Percentiles rank a stretch among this genome's conserved stretches.
phyloP scores from a whole-genome alignment of 2,329 filamentous ascomycete species.

The Fusarium ramigenum region DNA sequence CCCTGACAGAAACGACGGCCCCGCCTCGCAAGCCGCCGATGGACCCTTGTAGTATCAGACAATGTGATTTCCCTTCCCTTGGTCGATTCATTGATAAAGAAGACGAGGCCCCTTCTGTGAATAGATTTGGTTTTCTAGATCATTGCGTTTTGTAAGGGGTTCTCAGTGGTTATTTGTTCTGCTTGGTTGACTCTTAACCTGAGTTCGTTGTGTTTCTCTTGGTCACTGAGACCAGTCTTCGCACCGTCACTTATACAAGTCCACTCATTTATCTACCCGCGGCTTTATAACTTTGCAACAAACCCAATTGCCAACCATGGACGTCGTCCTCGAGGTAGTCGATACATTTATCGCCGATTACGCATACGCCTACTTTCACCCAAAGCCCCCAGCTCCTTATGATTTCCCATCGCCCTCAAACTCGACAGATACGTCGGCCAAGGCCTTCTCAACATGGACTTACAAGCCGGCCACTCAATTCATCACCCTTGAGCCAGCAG shows the following conservation, averaged over 20 bases:
- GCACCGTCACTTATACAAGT: not conserved
- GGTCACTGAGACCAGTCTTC: constrained; percentile 18
- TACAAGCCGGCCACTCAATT: constrained; percentile 79
- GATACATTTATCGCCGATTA: constrained; percentile 86
- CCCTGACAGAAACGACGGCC: constrained; percentile 29
- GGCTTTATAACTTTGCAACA: not conserved
- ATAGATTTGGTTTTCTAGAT: not conserved
- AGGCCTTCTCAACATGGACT: constrained; percentile 68
- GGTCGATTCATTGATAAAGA: constrained; percentile 29
- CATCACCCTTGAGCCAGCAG: constrained; percentile 73
- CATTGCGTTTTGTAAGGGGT: not conserved
- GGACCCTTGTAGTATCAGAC: constrained; percentile 28
- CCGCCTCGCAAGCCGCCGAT: constrained; percentile 36
- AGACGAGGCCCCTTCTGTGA: not conserved
- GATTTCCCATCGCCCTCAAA: constrained; percentile 62
- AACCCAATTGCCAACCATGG: constrained; percentile 68
- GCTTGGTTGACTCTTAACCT: not conserved
- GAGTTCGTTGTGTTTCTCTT: not conserved
- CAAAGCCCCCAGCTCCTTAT: constrained; percentile 64
- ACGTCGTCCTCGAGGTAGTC: constrained; percentile 86
- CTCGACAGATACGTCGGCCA: constrained; percentile 59
- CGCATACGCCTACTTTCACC: constrained; percentile 77
- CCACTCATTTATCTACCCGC: not conserved
- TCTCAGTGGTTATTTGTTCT: not conserved
- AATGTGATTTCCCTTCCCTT: constrained; percentile 16